A percentile compares a stretch with the other conserved stretches of the same genome.
These are phyloP conservation scores for Microbotryum lychnidis-dioicae DNA, from an alignment of 1,284 basidiomycete species.

Conservation along the genomic window DNA sequence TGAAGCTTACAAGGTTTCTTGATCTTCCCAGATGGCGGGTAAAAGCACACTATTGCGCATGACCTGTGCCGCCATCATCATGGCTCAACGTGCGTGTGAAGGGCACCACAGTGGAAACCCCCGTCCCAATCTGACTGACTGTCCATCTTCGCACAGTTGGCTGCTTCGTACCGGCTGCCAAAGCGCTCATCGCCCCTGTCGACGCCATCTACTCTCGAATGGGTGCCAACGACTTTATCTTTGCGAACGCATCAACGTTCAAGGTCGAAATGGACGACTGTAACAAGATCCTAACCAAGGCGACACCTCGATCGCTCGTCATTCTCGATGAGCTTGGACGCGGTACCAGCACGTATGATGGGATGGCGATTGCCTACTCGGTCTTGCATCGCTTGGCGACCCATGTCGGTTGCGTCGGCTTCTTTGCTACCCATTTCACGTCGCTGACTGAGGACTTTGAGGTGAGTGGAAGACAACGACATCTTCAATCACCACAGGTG, in stretches of 20 bases:
- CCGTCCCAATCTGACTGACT: background rate
- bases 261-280: constrained; percentile 87
- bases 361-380: constrained; percentile 90
- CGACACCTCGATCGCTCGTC: constrained; percentile 81
- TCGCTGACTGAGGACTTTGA: constrained; percentile 76
- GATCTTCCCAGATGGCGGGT: constrained; percentile 37
- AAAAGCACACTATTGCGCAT: constrained; percentile 64
- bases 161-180: constrained; percentile 87
- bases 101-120: background rate
- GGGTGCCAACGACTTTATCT: constrained; percentile 96
- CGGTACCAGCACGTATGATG: constrained; percentile 68
- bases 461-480: constrained; percentile 3
- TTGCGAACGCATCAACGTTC: constrained; percentile 87
- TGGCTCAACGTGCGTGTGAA: constrained; percentile 30
- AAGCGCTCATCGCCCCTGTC: constrained; percentile 75
- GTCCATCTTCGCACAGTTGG: constrained; percentile 49
- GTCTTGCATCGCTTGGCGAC: constrained; percentile 87
- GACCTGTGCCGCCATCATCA: constrained; percentile 49
- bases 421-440: constrained; percentile 68
- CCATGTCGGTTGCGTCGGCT: constrained; percentile 67
- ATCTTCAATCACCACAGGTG: background rate
- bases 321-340: constrained; percentile 80
- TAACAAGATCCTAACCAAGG: constrained; percentile 49
- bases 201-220: constrained; percentile 94
- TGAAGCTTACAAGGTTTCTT: background rate